Evolutionary conservation across 1,284 basidiomycete species (phyloP).

Genomic region (Pterula multifida): DNA sequence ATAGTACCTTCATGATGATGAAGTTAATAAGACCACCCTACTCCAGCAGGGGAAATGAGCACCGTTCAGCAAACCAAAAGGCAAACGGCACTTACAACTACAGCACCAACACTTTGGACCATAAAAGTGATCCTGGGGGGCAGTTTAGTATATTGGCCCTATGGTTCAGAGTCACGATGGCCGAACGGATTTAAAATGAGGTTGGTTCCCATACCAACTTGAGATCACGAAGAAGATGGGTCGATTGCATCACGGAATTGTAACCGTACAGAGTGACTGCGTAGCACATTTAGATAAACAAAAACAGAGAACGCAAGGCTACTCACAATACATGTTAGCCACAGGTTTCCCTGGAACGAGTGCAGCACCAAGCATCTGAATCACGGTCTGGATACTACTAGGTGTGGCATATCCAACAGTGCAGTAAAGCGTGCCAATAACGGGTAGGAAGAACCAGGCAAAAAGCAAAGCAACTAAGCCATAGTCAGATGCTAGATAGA

Average conservation of each 20-base stretch:
- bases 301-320: constrained; percentile 10
- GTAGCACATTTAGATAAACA: constrained; percentile 14
- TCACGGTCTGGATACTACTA: not conserved
- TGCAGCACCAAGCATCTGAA: constrained; percentile 27
- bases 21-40: constrained; percentile 22
- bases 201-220: constrained; percentile 21
- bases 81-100: constrained; percentile 18
- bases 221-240: constrained; percentile 24
- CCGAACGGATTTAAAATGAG: not conserved
- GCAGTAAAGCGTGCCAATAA: constrained; percentile 41
- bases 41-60: not conserved
- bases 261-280: constrained; percentile 10
- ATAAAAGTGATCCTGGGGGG: constrained; percentile 34
- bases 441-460: constrained; percentile 38
- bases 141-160: constrained; percentile 43
- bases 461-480: constrained; percentile 24
- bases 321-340: not conserved
- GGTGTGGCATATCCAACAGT: constrained; percentile 27
- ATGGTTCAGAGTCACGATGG: constrained; percentile 8
- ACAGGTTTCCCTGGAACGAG: constrained; percentile 28
- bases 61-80: constrained; percentile 6
- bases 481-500: constrained; percentile 2
- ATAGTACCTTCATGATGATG: constrained; percentile 45
- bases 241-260: constrained; percentile 16
- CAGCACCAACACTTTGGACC: constrained; percentile 23